Evolutionary conservation across 2,329 filamentous ascomycete species (phyloP).

Genomic region (Cladosporium halotolerans): DNA sequence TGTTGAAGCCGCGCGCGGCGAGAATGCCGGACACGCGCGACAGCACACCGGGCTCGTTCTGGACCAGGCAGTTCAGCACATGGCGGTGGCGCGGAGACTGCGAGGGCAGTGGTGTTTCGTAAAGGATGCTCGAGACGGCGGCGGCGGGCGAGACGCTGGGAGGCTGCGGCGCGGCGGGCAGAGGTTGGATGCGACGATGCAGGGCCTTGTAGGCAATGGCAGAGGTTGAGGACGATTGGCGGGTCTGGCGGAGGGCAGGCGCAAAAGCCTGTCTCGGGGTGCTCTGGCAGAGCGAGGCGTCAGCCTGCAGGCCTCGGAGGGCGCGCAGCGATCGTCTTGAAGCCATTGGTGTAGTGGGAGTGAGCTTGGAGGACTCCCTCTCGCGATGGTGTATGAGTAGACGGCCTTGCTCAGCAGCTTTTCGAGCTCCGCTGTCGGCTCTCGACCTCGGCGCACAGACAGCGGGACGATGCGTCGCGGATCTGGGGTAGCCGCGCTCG

Average conservation of each 20-base stretch:
- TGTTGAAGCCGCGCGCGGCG: constrained; percentile 95
- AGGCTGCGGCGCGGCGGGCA: constrained; percentile 68
- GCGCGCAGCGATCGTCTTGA: constrained; percentile 28
- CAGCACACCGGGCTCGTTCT: constrained; percentile 96
- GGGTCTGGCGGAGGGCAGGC: background rate
- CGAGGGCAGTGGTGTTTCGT: constrained; percentile 88
- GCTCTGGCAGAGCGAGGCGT: constrained; percentile 1
- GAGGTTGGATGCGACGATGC: constrained; percentile 80
- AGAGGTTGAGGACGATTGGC: constrained; percentile 65
- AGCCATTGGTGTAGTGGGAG: constrained; percentile 23
- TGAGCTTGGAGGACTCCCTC: too few relatives aligned
- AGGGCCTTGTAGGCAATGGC: constrained; percentile 96
- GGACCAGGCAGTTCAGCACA: constrained; percentile 94
- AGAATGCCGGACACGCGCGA: constrained; percentile 95
- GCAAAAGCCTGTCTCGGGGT: constrained; percentile 3
- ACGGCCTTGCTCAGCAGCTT: background rate
- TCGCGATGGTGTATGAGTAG: background rate
- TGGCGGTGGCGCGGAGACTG: constrained; percentile 83
- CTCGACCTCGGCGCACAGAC: too few relatives aligned
- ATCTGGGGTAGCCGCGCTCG: constrained; percentile 1
- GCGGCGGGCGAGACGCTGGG: constrained; percentile 78
- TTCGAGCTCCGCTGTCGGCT: too few relatives aligned
- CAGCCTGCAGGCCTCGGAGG: constrained; percentile 16
- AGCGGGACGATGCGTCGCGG: background rate
- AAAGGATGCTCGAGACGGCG: constrained; percentile 95